These are phyloP conservation scores for Leishmania braziliensis DNA, from an alignment of 208 protist genomes.

Conservation along the genomic window DNA sequence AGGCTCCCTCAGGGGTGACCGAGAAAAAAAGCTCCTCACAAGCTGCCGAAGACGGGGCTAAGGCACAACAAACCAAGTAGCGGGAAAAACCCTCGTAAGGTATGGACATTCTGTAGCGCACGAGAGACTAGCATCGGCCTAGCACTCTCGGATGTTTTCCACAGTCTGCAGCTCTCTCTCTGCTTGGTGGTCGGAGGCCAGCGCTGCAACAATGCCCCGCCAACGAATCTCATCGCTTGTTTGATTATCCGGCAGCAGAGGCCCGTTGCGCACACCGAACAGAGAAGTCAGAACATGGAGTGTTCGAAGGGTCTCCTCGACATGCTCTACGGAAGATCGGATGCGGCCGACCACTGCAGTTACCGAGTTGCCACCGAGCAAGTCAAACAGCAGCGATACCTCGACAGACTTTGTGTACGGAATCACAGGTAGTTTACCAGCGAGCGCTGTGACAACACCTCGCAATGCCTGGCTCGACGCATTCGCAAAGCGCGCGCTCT, in stretches of 20 bases:
- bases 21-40: background rate
- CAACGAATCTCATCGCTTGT: slow-evolving; percentile 46
- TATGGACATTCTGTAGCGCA: background rate
- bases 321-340: slow-evolving; percentile 17
- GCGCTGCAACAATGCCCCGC: slow-evolving; percentile 35
- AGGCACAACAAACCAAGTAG: background rate
- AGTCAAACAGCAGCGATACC: slow-evolving; percentile 44
- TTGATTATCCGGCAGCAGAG: slow-evolving; percentile 40
- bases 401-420: slow-evolving; percentile 40
- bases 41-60: background rate
- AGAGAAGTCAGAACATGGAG: slow-evolving; percentile 33
- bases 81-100: background rate
- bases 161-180: slow-evolving; percentile 27
- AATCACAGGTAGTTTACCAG: slow-evolving; percentile 15
- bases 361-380: slow-evolving; percentile 58
- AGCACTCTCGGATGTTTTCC: slow-evolving; percentile 27
- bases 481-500: slow-evolving; percentile 53
- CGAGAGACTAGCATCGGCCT: background rate
- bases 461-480: slow-evolving; percentile 30
- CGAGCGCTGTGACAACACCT: slow-evolving; percentile 26
- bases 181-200: slow-evolving; percentile 42
- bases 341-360: slow-evolving; percentile 43
- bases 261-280: slow-evolving; percentile 38
- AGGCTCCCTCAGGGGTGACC: background rate
- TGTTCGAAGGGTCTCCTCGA: slow-evolving; percentile 28